Percentiles rank a stretch among this genome's conserved stretches.
Conservation (phyloP, 495 filamentous ascomycete species). For the Xylaria sp. region DNA sequence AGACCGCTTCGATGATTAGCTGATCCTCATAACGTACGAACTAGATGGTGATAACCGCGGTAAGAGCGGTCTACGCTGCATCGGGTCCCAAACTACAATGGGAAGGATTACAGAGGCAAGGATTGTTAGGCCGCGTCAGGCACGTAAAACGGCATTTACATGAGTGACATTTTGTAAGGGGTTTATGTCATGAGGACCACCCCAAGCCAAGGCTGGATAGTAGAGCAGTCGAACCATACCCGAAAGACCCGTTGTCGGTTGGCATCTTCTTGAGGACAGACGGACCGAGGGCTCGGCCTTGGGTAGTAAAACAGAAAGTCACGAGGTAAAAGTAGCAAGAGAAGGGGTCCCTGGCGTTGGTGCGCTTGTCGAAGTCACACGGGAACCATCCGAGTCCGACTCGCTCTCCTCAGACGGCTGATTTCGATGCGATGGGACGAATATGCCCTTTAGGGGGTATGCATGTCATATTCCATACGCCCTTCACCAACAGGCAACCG, state of each 20-base stretch:
- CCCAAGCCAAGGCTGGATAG: slow-evolving; percentile 12
- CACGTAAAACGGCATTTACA: slow-evolving; percentile 12
- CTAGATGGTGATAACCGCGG: neutral
- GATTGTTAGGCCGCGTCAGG: slow-evolving; percentile 17
- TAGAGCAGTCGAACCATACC: neutral
- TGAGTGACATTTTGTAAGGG: slow-evolving; percentile 12
- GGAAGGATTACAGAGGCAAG: slow-evolving; percentile 14
- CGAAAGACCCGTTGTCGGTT: neutral
- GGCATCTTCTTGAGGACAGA: neutral
- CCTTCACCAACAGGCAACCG: neutral
- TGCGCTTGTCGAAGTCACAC: neutral
- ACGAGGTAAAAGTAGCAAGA: neutral
- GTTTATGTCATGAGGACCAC: slow-evolving; percentile 9
- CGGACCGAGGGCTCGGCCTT: neutral
- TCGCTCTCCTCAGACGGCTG: neutral
- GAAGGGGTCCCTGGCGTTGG: neutral
- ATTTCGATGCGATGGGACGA: neutral
- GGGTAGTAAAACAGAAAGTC: slow-evolving; percentile 4
- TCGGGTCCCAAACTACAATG: neutral
- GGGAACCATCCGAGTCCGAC: neutral
- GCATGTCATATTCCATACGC: neutral
- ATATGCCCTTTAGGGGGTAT: neutral
- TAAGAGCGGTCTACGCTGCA: slow-evolving; percentile 16
- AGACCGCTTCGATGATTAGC: slow-evolving; percentile 12
- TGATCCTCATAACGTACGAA: neutral